Percentiles rank a stretch among this genome's conserved stretches.
These are phyloP conservation scores for Bonia amplexicaulis DNA, from an alignment of 176 grass and related monocot genomes.

Conservation along the genomic window DNA sequence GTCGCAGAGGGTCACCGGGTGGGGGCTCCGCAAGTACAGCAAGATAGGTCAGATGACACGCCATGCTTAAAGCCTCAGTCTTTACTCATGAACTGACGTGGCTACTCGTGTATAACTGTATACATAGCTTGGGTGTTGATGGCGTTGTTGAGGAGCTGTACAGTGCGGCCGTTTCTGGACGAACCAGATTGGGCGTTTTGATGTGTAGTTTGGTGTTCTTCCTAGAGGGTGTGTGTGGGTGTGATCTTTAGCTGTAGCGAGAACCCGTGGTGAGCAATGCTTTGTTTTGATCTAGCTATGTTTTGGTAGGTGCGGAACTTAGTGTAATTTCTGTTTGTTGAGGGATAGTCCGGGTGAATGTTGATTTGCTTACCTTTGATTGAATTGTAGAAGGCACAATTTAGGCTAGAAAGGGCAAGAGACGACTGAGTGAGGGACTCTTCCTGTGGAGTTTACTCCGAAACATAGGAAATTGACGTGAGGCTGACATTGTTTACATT, in stretches of 20 bases:
- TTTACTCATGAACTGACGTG: not conserved
- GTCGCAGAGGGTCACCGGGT: slow-evolving; percentile 54
- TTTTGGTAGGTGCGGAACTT: not conserved
- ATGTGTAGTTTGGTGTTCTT: not conserved
- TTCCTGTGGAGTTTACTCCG: not conserved
- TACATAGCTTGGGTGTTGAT: not conserved
- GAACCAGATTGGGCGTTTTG: not conserved
- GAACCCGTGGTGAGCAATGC: not conserved
- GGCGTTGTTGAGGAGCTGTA: not conserved
- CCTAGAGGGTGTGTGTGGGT: not conserved
- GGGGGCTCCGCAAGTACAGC: slow-evolving; percentile 91
- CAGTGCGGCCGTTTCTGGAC: not conserved
- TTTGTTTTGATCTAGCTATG: not conserved
- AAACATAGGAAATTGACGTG: not conserved
- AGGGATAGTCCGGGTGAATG: not conserved
- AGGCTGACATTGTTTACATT: not conserved
- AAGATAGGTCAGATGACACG: slow-evolving; percentile 63
- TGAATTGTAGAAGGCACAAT: not conserved
- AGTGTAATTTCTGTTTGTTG: not conserved
- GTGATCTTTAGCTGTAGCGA: not conserved
- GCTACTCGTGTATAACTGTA: not conserved
- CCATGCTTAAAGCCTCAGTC: not conserved
- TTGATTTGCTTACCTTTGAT: not conserved
- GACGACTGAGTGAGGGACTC: not conserved
- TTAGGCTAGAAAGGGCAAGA: not conserved